These are phyloP conservation scores for Penicillium subrubescens DNA, from an alignment of 495 filamentous ascomycete species.

Conservation along the genomic window DNA sequence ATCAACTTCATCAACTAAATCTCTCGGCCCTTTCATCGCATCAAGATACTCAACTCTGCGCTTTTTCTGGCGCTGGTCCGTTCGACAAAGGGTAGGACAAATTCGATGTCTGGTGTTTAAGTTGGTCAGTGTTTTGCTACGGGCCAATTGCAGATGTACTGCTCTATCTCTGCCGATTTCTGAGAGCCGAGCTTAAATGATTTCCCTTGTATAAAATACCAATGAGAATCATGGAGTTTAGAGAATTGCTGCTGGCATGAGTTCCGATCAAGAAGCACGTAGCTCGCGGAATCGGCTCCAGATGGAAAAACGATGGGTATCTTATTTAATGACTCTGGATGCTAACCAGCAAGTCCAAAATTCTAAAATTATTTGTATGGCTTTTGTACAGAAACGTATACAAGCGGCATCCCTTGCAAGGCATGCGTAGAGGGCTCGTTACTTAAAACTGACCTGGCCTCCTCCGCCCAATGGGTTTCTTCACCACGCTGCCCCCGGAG, in stretches of 20 bases:
- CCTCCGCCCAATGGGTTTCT: constrained; percentile 60
- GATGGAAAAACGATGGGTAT: constrained; percentile 2
- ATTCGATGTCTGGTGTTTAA: not conserved
- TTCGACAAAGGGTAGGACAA: constrained; percentile 10
- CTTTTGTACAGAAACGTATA: not conserved
- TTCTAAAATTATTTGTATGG: not conserved
- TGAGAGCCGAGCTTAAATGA: not conserved
- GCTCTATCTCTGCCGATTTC: not conserved
- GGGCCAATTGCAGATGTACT: not conserved
- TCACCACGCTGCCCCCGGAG: constrained; percentile 53
- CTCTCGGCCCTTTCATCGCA: not conserved
- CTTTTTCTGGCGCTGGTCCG: constrained; percentile 13
- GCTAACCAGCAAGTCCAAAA: not conserved
- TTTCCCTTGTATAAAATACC: not conserved
- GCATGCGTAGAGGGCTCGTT: constrained; percentile 45
- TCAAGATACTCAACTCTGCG: constrained; percentile 6
- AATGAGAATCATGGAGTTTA: not conserved
- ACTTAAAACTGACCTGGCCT: constrained; percentile 41
- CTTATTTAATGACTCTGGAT: constrained; percentile 2
- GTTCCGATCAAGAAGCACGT: not conserved
- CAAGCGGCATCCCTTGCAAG: not conserved
- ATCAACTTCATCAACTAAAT: constrained; percentile 97
- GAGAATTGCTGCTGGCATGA: not conserved
- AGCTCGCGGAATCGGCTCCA: not conserved
- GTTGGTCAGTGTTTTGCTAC: not conserved